These are phyloP conservation scores for Saussurea involucrata DNA, from an alignment of 129 eudicot genomes.

Conservation along the genomic window DNA sequence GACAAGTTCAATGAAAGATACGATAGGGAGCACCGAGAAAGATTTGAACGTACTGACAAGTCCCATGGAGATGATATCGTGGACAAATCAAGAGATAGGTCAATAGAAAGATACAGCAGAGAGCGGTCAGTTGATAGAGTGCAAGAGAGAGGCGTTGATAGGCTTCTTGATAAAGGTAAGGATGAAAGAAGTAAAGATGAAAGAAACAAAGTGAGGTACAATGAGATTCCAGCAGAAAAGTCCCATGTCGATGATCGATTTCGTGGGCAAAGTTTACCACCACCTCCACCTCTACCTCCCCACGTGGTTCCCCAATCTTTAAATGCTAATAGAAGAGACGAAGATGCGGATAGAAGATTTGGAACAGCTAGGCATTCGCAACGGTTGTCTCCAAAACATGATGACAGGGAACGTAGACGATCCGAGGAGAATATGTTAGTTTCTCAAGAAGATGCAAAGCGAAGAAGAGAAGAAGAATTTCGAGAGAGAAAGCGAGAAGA, in stretches of 20 bases:
- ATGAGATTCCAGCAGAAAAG: constrained; percentile 55
- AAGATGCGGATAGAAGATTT: constrained; percentile 78
- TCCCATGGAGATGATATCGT: constrained; percentile 60
- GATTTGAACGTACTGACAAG: constrained; percentile 54
- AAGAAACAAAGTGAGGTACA: constrained; percentile 57
- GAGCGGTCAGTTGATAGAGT: constrained; percentile 87
- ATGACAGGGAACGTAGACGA: constrained; percentile 88
- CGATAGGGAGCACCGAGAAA: constrained; percentile 74
- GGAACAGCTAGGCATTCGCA: constrained; percentile 75
- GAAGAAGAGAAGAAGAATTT: constrained; percentile 89
- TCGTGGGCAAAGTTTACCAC: constrained; percentile 83
- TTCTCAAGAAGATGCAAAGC: constrained; percentile 74
- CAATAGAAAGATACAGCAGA: constrained; percentile 82
- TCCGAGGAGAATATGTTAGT: constrained; percentile 70
- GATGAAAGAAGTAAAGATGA: constrained; percentile 90
- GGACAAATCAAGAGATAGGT: constrained; percentile 81
- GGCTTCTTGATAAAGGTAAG: constrained; percentile 42
- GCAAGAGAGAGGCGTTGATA: constrained; percentile 34
- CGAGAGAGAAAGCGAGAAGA: constrained; percentile 95
- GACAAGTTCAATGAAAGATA: constrained; percentile 68
- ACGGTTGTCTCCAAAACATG: constrained; percentile 86
- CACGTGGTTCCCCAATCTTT: constrained; percentile 85
- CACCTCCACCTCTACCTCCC: constrained; percentile 95
- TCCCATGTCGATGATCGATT: constrained; percentile 65
- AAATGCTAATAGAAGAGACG: constrained; percentile 70